A percentile compares a stretch with the other conserved stretches of the same genome.
Evolutionary conservation across 352 stramenopile species (phyloP).

Genomic region (Pythium rhizo-oryzae): DNA sequence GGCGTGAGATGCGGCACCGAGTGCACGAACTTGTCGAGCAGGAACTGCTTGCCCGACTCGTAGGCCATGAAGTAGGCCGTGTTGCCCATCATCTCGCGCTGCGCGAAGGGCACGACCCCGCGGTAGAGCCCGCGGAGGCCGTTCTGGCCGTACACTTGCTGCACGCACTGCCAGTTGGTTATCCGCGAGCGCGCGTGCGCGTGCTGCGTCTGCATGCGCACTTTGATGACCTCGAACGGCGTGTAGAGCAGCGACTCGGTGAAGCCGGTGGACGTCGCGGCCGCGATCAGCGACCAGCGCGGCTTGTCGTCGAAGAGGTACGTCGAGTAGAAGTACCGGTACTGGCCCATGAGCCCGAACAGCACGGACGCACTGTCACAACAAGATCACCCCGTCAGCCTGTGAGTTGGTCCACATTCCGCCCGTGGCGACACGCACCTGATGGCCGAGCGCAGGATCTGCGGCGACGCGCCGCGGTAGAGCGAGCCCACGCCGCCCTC

Average conservation of each 20-base stretch:
- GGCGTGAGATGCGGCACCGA: constrained; percentile 39
- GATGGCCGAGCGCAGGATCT: constrained; percentile 48
- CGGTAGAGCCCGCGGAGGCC: constrained; percentile 77
- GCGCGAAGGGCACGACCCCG: constrained; percentile 59
- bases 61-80: constrained; percentile 87
- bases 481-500: constrained; percentile 41
- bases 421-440: constrained; percentile 24
- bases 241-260: constrained; percentile 48
- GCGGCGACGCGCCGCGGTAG: constrained; percentile 44
- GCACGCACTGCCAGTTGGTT: constrained; percentile 77
- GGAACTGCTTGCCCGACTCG: constrained; percentile 64
- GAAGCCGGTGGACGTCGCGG: constrained; percentile 38
- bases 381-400: not conserved
- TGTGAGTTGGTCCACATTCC: not conserved
- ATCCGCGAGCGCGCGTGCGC: constrained; percentile 50
- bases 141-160: constrained; percentile 62
- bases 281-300: constrained; percentile 29
- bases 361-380: constrained; percentile 37
- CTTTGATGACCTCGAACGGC: constrained; percentile 49
- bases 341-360: constrained; percentile 54
- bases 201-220: constrained; percentile 66
- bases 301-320: constrained; percentile 40
- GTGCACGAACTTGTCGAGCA: constrained; percentile 63
- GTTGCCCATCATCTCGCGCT: constrained; percentile 86
- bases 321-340: constrained; percentile 45